These are phyloP conservation scores for Penicillium atrosanguineum DNA, from an alignment of 495 filamentous ascomycete genomes.

Conservation along the genomic window DNA sequence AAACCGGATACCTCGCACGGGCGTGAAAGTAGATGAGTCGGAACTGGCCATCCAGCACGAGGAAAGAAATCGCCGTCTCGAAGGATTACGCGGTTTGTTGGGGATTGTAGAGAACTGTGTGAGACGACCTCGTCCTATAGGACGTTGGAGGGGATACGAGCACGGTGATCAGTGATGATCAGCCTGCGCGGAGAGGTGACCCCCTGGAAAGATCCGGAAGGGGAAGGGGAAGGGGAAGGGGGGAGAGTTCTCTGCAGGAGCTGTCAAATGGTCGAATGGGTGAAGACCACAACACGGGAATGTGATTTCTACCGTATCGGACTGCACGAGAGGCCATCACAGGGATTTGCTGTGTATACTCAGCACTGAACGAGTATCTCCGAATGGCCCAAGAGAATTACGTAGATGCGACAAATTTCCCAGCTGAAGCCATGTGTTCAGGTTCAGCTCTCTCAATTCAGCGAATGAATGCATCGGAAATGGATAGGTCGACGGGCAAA, in stretches of 20 bases:
- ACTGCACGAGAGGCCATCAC: background rate
- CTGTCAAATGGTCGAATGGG: conserved; percentile 10
- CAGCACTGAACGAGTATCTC: conserved; percentile 1
- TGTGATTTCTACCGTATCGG: conserved; percentile 3
- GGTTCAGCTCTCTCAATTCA: conserved; percentile 13
- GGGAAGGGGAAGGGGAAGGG: background rate
- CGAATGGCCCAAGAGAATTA: background rate
- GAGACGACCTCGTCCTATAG: background rate
- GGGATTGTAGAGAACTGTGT: background rate
- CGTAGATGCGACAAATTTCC: background rate
- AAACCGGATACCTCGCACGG: conserved; percentile 7
- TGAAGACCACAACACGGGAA: conserved; percentile 9
- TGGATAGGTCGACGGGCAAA: background rate
- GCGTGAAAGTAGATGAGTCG: conserved; percentile 6
- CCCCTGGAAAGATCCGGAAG: background rate
- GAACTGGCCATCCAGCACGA: conserved; percentile 1
- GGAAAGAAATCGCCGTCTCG: background rate
- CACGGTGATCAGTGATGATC: conserved; percentile 1
- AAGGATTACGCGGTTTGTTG: background rate
- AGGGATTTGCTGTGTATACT: conserved; percentile 1
- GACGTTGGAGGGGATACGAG: background rate
- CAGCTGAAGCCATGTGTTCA: conserved; percentile 4
- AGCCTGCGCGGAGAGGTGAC: conserved; percentile 4
- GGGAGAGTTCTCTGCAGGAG: background rate
- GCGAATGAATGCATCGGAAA: conserved; percentile 10